Evolutionary conservation across 805 yeast species (phyloP), one percentile per base, ranked within the genome.

Genomic region (Maudiozyma turicensis): DNA sequence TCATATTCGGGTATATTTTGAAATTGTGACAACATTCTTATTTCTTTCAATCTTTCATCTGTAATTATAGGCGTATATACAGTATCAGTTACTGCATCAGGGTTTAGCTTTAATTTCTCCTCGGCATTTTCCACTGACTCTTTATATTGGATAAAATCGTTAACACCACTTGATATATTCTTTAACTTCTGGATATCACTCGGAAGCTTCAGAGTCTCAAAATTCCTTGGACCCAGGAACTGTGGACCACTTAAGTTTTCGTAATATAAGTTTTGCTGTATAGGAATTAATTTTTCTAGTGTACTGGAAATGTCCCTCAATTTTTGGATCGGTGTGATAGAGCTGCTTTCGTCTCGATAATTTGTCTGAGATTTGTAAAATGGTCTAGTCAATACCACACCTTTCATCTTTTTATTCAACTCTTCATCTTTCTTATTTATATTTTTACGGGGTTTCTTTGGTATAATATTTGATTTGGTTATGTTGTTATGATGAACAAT

Each of bases 171-270:
- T 2, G 49, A 46, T 9, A 57, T 55, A 5, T 30, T 43, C 11
- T 44, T 37, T 31, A 57, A 44, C 20, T 48, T 50, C 2, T 8
- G 13, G 7, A 54, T 45, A 46, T 57, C 61, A 44, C 48, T 48
- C 5, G 65, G 64, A 29, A 57, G 34, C 41, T 58, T 53, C 28
- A 60, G 37, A 38, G 54, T 44, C 46, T 58, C 58, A 41, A 53
- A 48, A 38, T 53, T 45, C 30, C 52, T 51, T 14, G 56, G 48
- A 2, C 59, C 61, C 14, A 54, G 47, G 39, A 50, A 52, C 31
- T 52, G 49, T n/a, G 63, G 61, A 28, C 44, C 39, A 6, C 39
- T 50, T 30, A 60, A 48, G 29, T 52, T 50, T 11, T 52, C 48
- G 39, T 55, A 60, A 46, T 52, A 57, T 14, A 49, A 14, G 3